Conservation (phyloP, 2,329 filamentous ascomycete species). For the Aspergillus sp. region DNA sequence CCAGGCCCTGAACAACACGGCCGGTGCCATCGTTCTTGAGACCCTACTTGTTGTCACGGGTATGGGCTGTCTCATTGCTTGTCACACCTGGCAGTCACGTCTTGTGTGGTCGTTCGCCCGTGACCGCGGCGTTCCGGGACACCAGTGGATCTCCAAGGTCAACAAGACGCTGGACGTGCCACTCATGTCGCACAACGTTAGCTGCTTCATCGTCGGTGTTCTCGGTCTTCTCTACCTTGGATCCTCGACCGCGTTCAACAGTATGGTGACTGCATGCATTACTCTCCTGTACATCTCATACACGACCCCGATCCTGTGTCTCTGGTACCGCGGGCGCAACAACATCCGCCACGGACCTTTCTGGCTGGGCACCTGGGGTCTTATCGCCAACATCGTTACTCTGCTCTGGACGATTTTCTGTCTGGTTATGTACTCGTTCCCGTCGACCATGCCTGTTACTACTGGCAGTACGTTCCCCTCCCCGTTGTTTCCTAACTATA, state of each 20-base stretch:
- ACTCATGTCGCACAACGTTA: slow-evolving; percentile 39
- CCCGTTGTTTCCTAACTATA: neutral
- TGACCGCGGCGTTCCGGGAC: slow-evolving; percentile 43
- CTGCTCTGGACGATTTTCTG: slow-evolving; percentile 43
- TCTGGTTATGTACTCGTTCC: slow-evolving; percentile 33
- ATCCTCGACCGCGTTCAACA: slow-evolving; percentile 37
- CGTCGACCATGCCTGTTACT: slow-evolving; percentile 26
- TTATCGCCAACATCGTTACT: slow-evolving; percentile 37
- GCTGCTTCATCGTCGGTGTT: slow-evolving; percentile 40
- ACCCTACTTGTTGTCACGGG: slow-evolving; percentile 43
- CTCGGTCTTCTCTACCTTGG: slow-evolving; percentile 45
- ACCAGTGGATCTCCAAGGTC: slow-evolving; percentile 36
- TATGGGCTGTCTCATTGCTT: slow-evolving; percentile 41
- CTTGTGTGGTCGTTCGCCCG: slow-evolving; percentile 48
- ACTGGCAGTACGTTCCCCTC: slow-evolving; percentile 26
- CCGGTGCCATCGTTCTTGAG: slow-evolving; percentile 43
- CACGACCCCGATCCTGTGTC: slow-evolving; percentile 41
- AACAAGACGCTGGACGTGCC: slow-evolving; percentile 40
- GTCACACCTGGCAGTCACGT: slow-evolving; percentile 47
- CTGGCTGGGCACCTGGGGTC: slow-evolving; percentile 41
- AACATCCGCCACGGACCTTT: slow-evolving; percentile 43
- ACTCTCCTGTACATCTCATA: slow-evolving; percentile 44
- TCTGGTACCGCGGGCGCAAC: slow-evolving; percentile 40
- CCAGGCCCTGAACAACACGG: slow-evolving; percentile 36
- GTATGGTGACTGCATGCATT: slow-evolving; percentile 42